Evolutionary conservation across 148 eudicot species (phyloP), one percentile per base, ranked within the genome.

Genomic region (Silene uniflora): DNA sequence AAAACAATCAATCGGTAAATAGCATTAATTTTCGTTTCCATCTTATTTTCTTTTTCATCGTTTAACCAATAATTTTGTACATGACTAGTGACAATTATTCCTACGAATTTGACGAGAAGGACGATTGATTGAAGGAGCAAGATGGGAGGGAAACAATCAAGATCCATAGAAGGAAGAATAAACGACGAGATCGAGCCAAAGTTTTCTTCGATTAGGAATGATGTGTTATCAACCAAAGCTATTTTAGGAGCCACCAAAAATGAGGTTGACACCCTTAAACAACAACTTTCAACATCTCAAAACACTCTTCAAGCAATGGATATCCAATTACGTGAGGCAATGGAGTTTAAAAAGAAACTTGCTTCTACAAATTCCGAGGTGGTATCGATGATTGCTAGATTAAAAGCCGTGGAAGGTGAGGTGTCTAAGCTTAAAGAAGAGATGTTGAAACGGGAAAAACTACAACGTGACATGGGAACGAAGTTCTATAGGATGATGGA

Each of bases 101-200:
- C 7, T 66, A n/a, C 23, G 39, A 23, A 8, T 19, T 67, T 67
- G 10, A 39, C 7, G 54, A 67, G 42, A 7, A 52, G 44, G 5
- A 67, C n/a, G n/a, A n/a, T 42, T 21, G 24, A 46, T 22, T 11
- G 6, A 69, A 69, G 52, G 52, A 47, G 44, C 62, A 16, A 52
- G 13, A 73, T 75, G 72, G 78, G 78, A 12, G 62, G 25, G 44
- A 66, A 6, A 12, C 72, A 67, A 54, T 58, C 23, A 19, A 54
- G 29, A 27, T 62, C 10, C 0, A 22, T 17, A 6, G 62, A 71
- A 71, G 22, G 13, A 5, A 66, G 39, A 0, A 27, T 23, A 49
- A 27, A 19, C 0, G 23, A 6, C 16, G 52, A 29, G 64, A 32
- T 76, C 12, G 47, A 69, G 23, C 16, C 16, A 42, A 58, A 46